Conservation (phyloP, 2,329 filamentous ascomycete genomes). For the Plenodomus lindquistii region DNA sequence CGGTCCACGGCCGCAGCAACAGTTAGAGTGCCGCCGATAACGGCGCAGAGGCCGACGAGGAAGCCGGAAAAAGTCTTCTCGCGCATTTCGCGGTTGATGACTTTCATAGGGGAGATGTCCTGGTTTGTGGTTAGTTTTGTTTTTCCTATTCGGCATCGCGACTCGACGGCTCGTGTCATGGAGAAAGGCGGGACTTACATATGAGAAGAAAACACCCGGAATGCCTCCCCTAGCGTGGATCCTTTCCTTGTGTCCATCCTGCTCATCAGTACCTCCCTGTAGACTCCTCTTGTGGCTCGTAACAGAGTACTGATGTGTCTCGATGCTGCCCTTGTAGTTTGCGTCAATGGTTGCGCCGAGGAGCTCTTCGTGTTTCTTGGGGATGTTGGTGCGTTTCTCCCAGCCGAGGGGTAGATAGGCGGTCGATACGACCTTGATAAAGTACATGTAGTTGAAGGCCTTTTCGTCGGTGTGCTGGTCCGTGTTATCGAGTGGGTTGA, state of each 20-base stretch:
- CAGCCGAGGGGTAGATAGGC: constrained; percentile 92
- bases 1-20: constrained; percentile 93
- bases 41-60: constrained; percentile 89
- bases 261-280: constrained; percentile 77
- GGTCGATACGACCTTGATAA: constrained; percentile 96
- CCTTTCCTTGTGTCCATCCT: constrained; percentile 89
- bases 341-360: constrained; percentile 45
- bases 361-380: constrained; percentile 55
- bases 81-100: constrained; percentile 92
- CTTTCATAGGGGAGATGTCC: constrained; percentile 99
- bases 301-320: constrained; percentile 98
- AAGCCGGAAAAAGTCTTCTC: constrained; percentile 90
- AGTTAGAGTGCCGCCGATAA: constrained; percentile 92
- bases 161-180: no score
- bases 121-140: constrained; percentile 48
- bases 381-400: constrained; percentile 60
- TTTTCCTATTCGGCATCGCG: background rate
- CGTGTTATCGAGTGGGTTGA: constrained; percentile 86
- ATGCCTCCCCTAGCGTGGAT: constrained; percentile 89
- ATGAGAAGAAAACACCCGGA: constrained; percentile 97
- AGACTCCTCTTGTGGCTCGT: constrained; percentile 94
- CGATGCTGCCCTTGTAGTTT: constrained; percentile 80
- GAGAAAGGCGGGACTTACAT: constrained; percentile 65
- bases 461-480: constrained; percentile 77
- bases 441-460: constrained; percentile 98